A percentile compares a stretch with the other conserved stretches of the same genome.
Conservation (phyloP, 768 basidiomycete genomes). For the Auriscalpium vulgare region DNA sequence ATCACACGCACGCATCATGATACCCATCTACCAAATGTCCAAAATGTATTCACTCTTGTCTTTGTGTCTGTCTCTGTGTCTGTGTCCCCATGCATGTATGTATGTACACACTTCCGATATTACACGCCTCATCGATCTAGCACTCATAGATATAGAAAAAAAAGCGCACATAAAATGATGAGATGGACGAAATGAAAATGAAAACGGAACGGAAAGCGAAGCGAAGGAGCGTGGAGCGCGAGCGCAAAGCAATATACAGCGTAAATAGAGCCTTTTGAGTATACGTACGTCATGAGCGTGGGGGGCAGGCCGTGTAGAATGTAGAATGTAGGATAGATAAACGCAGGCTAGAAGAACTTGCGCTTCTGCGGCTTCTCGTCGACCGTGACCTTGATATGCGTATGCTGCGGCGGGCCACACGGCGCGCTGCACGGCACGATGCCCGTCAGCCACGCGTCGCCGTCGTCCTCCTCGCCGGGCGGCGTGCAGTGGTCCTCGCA, state of each 20-base stretch:
- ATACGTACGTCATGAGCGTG: too few relatives aligned
- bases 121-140: neutral
- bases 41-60: too few relatives aligned
- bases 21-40: too few relatives aligned
- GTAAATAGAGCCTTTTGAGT: neutral
- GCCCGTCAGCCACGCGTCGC: conserved; percentile 81
- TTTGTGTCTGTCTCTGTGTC: too few relatives aligned
- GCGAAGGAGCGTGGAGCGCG: conserved; percentile 1
- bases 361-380: conserved; percentile 71
- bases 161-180: too few relatives aligned
- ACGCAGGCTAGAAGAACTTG: conserved; percentile 53
- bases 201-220: neutral
- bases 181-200: too few relatives aligned
- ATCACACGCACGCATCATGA: too few relatives aligned
- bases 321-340: too few relatives aligned
- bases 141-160: neutral
- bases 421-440: conserved; percentile 59
- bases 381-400: conserved; percentile 64
- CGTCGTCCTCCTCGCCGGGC: conserved; percentile 65
- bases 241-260: neutral
- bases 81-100: too few relatives aligned
- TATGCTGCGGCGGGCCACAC: conserved; percentile 43
- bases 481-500: conserved; percentile 61
- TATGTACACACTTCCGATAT: too few relatives aligned
- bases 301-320: too few relatives aligned